phyloP scores from a whole-genome alignment of 2,329 filamentous ascomycete genomes.

The Talaromyces albobiverticillius region DNA sequence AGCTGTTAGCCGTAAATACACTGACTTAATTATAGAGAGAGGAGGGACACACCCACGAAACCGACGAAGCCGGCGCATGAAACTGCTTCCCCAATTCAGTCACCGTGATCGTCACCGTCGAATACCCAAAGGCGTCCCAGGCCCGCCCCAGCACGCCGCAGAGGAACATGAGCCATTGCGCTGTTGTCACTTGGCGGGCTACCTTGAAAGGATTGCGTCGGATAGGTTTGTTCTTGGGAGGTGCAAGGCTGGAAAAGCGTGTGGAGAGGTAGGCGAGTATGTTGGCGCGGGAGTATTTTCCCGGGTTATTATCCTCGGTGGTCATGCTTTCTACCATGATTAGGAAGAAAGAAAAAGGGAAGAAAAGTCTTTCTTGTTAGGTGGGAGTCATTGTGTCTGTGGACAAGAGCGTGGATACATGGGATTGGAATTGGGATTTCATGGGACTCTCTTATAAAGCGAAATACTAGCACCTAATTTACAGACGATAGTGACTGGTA shows the following conservation, averaged over 20 bases:
- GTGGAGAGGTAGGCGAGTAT: conserved; percentile 33
- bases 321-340: neutral
- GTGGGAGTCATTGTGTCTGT: neutral
- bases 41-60: conserved; percentile 54
- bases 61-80: conserved; percentile 53
- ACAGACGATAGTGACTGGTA: too few species aligned
- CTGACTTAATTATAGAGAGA: neutral
- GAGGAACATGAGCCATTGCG: conserved; percentile 54
- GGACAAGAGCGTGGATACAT: too few species aligned
- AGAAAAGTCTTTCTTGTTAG: neutral
- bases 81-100: conserved; percentile 55
- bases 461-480: neutral
- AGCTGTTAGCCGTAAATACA: neutral
- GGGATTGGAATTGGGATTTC: too few species aligned
- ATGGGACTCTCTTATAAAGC: neutral
- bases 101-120: conserved; percentile 61
- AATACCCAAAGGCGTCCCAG: conserved; percentile 66
- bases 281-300: conserved; percentile 33
- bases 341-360: too few species aligned
- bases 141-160: conserved; percentile 43
- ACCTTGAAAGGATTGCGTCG: conserved; percentile 47
- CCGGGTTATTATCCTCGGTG: conserved; percentile 12
- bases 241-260: conserved; percentile 31
- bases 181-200: conserved; percentile 46
- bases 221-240: conserved; percentile 22